Conservation (phyloP, 1,284 basidiomycete genomes). For the Ceratobasidium sp. region DNA sequence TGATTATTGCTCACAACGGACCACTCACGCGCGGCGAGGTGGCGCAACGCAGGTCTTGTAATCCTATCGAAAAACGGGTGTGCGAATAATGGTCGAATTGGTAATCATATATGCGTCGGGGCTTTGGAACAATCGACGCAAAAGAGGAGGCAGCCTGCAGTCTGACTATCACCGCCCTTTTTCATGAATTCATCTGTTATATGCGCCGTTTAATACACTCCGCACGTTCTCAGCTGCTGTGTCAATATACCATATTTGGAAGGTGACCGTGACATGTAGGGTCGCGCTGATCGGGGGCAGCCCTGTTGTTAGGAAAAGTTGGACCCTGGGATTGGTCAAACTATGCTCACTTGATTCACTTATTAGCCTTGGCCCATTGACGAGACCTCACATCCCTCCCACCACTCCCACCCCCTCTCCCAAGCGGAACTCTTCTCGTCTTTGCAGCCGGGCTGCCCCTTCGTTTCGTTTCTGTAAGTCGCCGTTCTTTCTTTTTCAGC, state of each 20-base stretch:
- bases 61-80: too few species aligned
- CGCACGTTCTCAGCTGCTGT: background rate
- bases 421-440: background rate
- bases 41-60: too few species aligned
- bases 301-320: slow-evolving; percentile 36
- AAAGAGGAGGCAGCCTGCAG: too few species aligned
- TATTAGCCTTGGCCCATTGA: slow-evolving; percentile 25
- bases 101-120: too few species aligned
- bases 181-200: background rate
- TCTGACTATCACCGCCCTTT: too few species aligned
- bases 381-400: slow-evolving; percentile 17
- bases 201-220: background rate
- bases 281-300: slow-evolving; percentile 19
- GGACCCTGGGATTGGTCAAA: slow-evolving; percentile 43
- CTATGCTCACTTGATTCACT: slow-evolving; percentile 4
- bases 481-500: background rate
- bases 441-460: slow-evolving; percentile 38
- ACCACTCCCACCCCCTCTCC: slow-evolving; percentile 18
- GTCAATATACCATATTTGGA: slow-evolving; percentile 24
- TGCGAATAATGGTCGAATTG: too few species aligned
- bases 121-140: too few species aligned
- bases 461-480: slow-evolving; percentile 41
- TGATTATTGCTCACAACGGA: too few species aligned
- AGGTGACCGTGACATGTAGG: slow-evolving; percentile 24
- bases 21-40: too few species aligned